These are phyloP conservation scores for Lentinula novae-zelandiae DNA, from an alignment of 1,284 basidiomycete genomes.

Conservation along the genomic window DNA sequence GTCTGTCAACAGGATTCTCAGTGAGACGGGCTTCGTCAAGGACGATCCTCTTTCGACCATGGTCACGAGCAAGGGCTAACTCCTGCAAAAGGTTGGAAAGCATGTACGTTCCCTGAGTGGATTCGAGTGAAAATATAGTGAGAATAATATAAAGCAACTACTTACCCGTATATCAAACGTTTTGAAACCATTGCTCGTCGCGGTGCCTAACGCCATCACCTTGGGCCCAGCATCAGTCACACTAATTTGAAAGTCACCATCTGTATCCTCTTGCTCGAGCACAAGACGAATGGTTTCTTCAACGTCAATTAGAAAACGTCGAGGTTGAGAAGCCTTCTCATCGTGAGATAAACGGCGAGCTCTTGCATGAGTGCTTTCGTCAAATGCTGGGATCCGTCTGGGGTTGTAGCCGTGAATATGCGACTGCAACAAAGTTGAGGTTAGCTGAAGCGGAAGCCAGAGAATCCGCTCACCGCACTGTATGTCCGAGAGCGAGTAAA, in stretches of 20 bases:
- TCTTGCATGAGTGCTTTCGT: constrained; percentile 70
- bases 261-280: constrained; percentile 97
- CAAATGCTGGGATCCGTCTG: constrained; percentile 62
- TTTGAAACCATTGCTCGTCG: constrained; percentile 97
- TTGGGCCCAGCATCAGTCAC: constrained; percentile 97
- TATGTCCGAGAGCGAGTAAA: constrained; percentile 82
- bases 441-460: constrained; percentile 11
- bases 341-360: constrained; percentile 83
- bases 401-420: constrained; percentile 65
- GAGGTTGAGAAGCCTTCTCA: constrained; percentile 67
- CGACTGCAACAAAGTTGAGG: constrained; percentile 37
- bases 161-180: constrained; percentile 90
- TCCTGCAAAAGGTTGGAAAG: constrained; percentile 98
- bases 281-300: constrained; percentile 97
- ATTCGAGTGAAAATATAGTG: neutral
- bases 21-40: constrained; percentile 96
- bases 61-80: constrained; percentile 94
- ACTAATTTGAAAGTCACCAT: constrained; percentile 95
- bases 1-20: constrained; percentile 95
- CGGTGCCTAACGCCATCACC: constrained; percentile 92
- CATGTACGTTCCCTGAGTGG: constrained; percentile 91
- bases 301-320: constrained; percentile 96
- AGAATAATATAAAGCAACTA: constrained; percentile 14
- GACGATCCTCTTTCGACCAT: constrained; percentile 92
- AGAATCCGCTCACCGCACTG: constrained; percentile 56